Evolutionary conservation across 148 eudicot genomes (phyloP), one percentile per base, ranked within the genome.

Genomic region (Drosera capensis): DNA sequence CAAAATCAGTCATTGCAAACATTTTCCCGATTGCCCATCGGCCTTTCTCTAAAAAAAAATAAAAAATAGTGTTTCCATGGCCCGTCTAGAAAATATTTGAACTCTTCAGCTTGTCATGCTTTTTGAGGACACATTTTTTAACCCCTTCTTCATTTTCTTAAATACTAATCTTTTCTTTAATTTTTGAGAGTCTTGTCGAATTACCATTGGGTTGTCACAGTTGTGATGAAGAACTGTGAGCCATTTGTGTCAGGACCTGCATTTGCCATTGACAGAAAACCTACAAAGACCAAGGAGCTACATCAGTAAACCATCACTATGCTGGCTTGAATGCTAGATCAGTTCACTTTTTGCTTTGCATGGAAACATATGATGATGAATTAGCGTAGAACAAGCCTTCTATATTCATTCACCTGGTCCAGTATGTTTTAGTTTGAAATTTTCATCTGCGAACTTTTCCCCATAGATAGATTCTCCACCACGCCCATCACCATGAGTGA

Each of bases 381-480:
- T 5, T 15, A 6, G 7, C 6, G 13, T 40, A 16, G 0, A 15
- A 40, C 6, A 15, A 40, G 18, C 20, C 22, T 4, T 7, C 13
- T 13, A 3, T 15, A 21, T 19, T n/a, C 5, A 41, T 20, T 7
- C 23, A 90, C 97, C 99, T 47, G 99, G 99, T 40, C 88, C 77
- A n/a, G 95, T 90, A 45, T 90, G 99, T 74, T 85, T 90, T 52
- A 85, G 31, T 77, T 81, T 90, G 77, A 90, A 90, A 43, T 90
- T 90, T 45, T 90, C 99, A 62, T 90, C 99, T 12, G 81, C 80
- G 62, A 90, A 90, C 72, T 85, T 80, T 60, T 75, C 93, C 30
- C 99, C 99, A 19, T 90, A 90, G n/a, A 90, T 90, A 13, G 99
- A 90, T 56, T 90, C 99, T 23, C 99, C 99, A 11, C 99, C 99